Percentiles rank a stretch among this genome's conserved stretches.
These are phyloP conservation scores for Neurospora sp. DNA, from an alignment of 495 filamentous ascomycete species.

Conservation along the genomic window DNA sequence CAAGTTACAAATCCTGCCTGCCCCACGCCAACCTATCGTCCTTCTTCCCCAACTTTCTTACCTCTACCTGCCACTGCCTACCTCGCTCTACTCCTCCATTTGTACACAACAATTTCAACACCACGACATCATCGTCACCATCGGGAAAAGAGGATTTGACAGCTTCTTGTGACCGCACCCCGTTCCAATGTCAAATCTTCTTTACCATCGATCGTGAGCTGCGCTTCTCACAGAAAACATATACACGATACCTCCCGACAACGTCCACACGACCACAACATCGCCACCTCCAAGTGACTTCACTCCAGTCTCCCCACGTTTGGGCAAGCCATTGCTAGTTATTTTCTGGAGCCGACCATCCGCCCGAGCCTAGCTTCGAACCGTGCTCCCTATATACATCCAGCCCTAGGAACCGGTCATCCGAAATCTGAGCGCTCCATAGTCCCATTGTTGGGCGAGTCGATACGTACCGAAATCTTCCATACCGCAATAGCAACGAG, in stretches of 20 bases:
- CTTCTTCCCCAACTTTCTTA: not conserved
- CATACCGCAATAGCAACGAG: not conserved
- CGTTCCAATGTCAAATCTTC: constrained; percentile 13
- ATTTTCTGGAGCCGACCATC: not conserved
- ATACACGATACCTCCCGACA: not conserved
- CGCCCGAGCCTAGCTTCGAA: not conserved
- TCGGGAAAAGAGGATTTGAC: not conserved
- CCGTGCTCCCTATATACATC: not conserved
- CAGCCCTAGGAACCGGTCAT: not conserved
- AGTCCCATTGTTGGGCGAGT: not conserved
- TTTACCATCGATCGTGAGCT: constrained; percentile 13
- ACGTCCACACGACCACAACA: not conserved
- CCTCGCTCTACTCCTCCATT: not conserved
- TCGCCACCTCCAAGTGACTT: not conserved
- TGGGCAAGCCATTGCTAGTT: not conserved
- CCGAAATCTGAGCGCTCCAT: not conserved
- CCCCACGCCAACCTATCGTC: constrained; percentile 4
- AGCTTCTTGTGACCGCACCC: constrained; percentile 4
- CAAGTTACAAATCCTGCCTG: not conserved
- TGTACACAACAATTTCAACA: not conserved
- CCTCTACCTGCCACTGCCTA: constrained; percentile 1
- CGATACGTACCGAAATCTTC: not conserved
- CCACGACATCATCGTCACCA: not conserved
- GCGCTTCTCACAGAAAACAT: constrained; percentile 8
- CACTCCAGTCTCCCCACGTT: not conserved